Percentiles rank a stretch among this genome's conserved stretches.
These are phyloP conservation scores for Diospyros lotus DNA, from an alignment of 148 eudicot genomes.

Conservation along the genomic window DNA sequence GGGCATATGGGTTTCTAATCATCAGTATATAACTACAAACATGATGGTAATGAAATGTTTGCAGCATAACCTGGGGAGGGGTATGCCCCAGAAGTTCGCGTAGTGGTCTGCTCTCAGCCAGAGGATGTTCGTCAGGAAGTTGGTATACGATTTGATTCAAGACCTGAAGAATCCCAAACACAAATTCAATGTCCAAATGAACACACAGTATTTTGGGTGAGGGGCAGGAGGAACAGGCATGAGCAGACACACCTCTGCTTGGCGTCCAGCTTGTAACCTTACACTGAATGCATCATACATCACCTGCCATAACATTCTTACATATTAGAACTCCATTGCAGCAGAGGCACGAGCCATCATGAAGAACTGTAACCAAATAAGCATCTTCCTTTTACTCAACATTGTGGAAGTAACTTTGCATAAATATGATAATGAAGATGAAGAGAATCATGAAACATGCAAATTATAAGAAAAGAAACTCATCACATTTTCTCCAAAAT, in stretches of 20 bases:
- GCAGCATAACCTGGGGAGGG: conserved; percentile 66
- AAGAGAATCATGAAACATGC: not conserved
- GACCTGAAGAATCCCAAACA: conserved; percentile 42
- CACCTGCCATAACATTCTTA: conserved; percentile 47
- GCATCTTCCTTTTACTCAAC: not conserved
- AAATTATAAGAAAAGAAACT: not conserved
- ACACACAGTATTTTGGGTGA: not conserved
- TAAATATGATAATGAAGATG: not conserved
- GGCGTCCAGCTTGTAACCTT: conserved; percentile 84
- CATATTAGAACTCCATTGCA: conserved; percentile 5
- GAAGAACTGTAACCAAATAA: not conserved
- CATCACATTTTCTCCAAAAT: not conserved
- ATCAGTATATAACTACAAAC: not conserved
- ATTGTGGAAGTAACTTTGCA: not conserved
- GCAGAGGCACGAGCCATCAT: not conserved
- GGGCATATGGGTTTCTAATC: too few species aligned
- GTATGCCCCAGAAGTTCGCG: conserved; percentile 94
- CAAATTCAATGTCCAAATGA: not conserved
- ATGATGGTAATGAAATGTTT: not conserved
- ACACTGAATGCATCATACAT: conserved; percentile 95
- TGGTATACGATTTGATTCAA: conserved; percentile 82
- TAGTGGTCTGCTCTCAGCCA: conserved; percentile 80
- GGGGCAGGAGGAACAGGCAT: not conserved
- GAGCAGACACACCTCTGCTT: conserved; percentile 63
- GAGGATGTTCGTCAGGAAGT: conserved; percentile 90